Percentiles rank a stretch among this genome's conserved stretches.
phyloP scores from a whole-genome alignment of 345 rosid genomes.

The Moricandia moricandioides region DNA sequence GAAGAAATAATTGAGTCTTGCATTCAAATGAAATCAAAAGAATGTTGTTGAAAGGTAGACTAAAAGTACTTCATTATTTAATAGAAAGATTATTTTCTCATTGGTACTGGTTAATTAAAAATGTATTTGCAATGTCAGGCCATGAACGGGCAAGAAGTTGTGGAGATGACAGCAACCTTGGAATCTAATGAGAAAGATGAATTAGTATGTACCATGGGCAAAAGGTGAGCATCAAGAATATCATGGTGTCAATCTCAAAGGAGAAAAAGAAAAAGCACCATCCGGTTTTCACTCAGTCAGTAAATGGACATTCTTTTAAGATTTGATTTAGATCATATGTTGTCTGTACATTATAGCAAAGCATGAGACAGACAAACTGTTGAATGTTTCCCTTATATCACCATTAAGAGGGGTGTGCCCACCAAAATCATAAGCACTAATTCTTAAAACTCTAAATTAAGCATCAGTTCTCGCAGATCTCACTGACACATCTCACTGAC shows the following conservation, averaged over 20 bases:
- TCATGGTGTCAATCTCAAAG: conserved; percentile 77
- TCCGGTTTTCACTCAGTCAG: conserved; percentile 85
- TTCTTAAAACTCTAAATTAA: too few species aligned
- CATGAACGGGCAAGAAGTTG: conserved; percentile 81
- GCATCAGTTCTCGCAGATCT: too few species aligned
- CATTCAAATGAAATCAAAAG: conserved; percentile 77
- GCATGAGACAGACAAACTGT: conserved; percentile 69
- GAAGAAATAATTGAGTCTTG: conserved; percentile 81
- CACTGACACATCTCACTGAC: too few species aligned
- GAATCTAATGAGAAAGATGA: conserved; percentile 25
- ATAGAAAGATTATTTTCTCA: neutral
- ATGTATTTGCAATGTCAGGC: conserved; percentile 42
- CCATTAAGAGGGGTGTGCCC: too few species aligned
- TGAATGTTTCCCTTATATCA: conserved; percentile 54
- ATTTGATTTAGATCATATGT: conserved; percentile 81
- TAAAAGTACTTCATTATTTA: neutral
- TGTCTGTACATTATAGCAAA: conserved; percentile 83
- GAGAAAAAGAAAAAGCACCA: conserved; percentile 83
- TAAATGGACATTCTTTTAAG: conserved; percentile 88
- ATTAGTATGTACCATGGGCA: conserved; percentile 65
- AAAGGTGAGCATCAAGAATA: conserved; percentile 66
- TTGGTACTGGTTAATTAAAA: neutral
- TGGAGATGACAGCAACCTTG: conserved; percentile 70
- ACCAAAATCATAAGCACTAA: too few species aligned
- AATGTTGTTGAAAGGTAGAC: conserved; percentile 66